A percentile compares a stretch with the other conserved stretches of the same genome.
Evolutionary conservation across 2,329 filamentous ascomycete species (phyloP).

Genomic region (Aspergillus arachidicola): DNA sequence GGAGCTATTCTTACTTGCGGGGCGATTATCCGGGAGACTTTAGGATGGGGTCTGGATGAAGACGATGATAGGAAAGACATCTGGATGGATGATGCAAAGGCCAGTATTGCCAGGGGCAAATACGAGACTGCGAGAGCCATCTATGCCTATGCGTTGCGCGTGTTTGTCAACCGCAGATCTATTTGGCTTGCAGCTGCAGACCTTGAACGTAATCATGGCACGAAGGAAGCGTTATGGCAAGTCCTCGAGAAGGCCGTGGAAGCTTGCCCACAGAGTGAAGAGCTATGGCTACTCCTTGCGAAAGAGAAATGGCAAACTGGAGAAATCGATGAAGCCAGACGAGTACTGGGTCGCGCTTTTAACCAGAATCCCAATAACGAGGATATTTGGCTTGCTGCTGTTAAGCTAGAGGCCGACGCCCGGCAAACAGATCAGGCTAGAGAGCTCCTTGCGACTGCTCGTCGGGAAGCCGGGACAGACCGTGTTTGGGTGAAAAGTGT

Average conservation of each 20-base stretch:
- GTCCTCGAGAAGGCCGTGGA: constrained; percentile 92
- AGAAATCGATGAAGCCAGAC: constrained; percentile 81
- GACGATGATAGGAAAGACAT: constrained; percentile 95
- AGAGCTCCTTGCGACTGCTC: constrained; percentile 77
- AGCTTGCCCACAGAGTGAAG: constrained; percentile 86
- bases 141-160: constrained; percentile 83
- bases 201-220: constrained; percentile 86
- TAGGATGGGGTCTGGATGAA: constrained; percentile 91
- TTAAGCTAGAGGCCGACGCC: constrained; percentile 93
- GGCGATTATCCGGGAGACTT: constrained; percentile 86
- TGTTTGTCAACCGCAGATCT: constrained; percentile 85
- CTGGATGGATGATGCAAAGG: constrained; percentile 91
- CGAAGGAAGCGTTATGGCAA: constrained; percentile 77
- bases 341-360: constrained; percentile 86
- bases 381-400: constrained; percentile 95
- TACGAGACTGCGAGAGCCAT: constrained; percentile 93
- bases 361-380: constrained; percentile 95
- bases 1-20: constrained; percentile 83
- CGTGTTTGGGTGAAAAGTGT: constrained; percentile 97
- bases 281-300: constrained; percentile 93
- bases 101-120: constrained; percentile 75
- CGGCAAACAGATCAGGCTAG: constrained; percentile 79
- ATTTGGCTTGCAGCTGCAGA: constrained; percentile 91
- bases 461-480: constrained; percentile 88
- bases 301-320: constrained; percentile 92